Conservation (phyloP, 1,284 basidiomycete genomes). For the Malassezia caprae region DNA sequence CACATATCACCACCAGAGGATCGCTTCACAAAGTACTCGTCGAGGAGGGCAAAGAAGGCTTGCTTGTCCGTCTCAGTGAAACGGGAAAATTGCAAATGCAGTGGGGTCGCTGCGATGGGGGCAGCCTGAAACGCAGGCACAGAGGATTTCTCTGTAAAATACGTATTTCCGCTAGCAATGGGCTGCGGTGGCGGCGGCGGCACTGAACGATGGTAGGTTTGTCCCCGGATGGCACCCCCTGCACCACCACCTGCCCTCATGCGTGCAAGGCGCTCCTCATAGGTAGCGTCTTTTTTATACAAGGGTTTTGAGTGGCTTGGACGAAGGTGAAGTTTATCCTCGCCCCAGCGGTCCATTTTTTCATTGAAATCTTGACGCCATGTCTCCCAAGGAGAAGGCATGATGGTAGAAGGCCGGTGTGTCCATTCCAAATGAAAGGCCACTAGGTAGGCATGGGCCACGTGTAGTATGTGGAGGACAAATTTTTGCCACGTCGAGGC, state of each 20-base stretch:
- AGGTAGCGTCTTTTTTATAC: neutral
- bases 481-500: neutral
- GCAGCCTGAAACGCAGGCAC: neutral
- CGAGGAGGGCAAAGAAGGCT: slow-evolving; percentile 34
- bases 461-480: slow-evolving; percentile 3
- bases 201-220: neutral
- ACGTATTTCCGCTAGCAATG: neutral
- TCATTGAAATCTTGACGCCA: slow-evolving; percentile 16
- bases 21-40: slow-evolving; percentile 22
- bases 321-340: slow-evolving; percentile 8
- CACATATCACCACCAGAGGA: slow-evolving; percentile 10
- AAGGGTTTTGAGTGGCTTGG: neutral
- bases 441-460: neutral
- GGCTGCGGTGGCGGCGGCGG: slow-evolving; percentile 7
- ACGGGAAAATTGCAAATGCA: slow-evolving; percentile 29
- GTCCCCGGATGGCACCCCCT: neutral
- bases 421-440: neutral
- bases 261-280: slow-evolving; percentile 13
- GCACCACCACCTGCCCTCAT: slow-evolving; percentile 9
- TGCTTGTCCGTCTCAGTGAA: slow-evolving; percentile 33
- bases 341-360: slow-evolving; percentile 11
- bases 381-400: slow-evolving; percentile 8
- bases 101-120: neutral
- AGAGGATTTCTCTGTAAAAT: neutral
- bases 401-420: neutral